Evolutionary conservation across 305 asterid genomes (phyloP).

Genomic region (Rubia occidens): DNA sequence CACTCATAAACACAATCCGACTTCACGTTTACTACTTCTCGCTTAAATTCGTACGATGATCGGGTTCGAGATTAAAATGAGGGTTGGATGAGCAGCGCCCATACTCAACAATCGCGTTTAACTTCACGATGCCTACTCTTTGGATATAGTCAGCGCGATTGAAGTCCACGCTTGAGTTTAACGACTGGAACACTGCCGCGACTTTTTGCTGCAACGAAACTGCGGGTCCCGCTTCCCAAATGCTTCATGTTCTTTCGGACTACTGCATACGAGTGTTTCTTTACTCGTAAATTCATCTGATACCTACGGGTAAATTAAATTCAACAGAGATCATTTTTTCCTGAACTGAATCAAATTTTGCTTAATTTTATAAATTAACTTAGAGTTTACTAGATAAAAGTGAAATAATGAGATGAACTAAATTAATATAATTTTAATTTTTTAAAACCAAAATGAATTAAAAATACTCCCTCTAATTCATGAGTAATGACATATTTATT

Average conservation of each 20-base stretch:
- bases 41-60: conserved; percentile 22
- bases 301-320: too few relatives aligned
- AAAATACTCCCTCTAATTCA: too few relatives aligned
- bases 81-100: neutral
- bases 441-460: too few relatives aligned
- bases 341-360: too few relatives aligned
- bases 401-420: too few relatives aligned
- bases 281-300: too few relatives aligned
- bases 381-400: too few relatives aligned
- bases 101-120: neutral
- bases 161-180: neutral
- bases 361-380: too few relatives aligned
- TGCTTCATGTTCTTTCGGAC: neutral
- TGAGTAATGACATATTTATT: too few relatives aligned
- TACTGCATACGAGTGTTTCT: too few relatives aligned
- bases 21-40: conserved; percentile 9
- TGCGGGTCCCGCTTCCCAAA: neutral
- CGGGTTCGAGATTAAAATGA: conserved; percentile 24
- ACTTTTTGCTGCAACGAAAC: conserved; percentile 4
- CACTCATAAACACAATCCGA: conserved; percentile 6
- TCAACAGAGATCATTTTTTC: too few relatives aligned
- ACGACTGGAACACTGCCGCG: neutral
- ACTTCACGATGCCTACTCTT: neutral
- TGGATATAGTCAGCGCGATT: neutral
- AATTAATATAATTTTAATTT: too few relatives aligned